Base-by-base conservation (phyloP, 768 basidiomycete genomes). In the Lentinula sp. region DNA sequence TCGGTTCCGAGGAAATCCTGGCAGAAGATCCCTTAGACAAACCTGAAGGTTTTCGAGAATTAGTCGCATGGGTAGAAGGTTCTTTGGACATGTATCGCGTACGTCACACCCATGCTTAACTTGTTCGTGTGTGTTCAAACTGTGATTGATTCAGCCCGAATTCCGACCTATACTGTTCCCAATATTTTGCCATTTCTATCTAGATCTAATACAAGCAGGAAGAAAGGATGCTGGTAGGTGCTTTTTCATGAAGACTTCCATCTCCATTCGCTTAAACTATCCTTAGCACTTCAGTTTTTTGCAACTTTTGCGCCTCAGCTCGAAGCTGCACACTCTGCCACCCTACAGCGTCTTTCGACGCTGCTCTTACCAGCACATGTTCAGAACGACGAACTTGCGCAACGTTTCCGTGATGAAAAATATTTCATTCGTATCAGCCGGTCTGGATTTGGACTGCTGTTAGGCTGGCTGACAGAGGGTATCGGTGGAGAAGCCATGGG, bases 401-500 rank as follows among this genome's bases (percentile, higher is more conserved):
- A 91, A 69, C 83, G 91, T 8, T 95, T 96, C 68, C 81, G 92
- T 60, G 86, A 86, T 53, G 93, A 97, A 72, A 94, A 95, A 72
- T 99, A 98, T 73, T 83, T 85, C 37, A 81, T 98, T 56, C 84
- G 85, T 45, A 91, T 98, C 85, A 92, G 91, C 59, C 84, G 92
- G 31, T 95, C 95, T 40, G 92, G 95, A 6, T 96, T 97, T 70
- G 84, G 89, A 48, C 84, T 99, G 32, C 79, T 99, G 7, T 81
- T 98, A 2, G 95, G 96, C 34, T 99, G 97, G 97, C 75, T 98
- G 60, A 97, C 93, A 23, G 95, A 98, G 70, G 95, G 94, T 15
- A 79, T 88, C 59, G 86, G 95, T 61, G 88, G 95, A 60, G 92
- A 93, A 71, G 82, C 87, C n/a, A 70, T 88, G 64, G 95, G 95